Percentiles rank a stretch among this genome's conserved stretches.
Evolutionary conservation across 1,139 yeast species (phyloP).

Genomic region (Taphrina pruni): DNA sequence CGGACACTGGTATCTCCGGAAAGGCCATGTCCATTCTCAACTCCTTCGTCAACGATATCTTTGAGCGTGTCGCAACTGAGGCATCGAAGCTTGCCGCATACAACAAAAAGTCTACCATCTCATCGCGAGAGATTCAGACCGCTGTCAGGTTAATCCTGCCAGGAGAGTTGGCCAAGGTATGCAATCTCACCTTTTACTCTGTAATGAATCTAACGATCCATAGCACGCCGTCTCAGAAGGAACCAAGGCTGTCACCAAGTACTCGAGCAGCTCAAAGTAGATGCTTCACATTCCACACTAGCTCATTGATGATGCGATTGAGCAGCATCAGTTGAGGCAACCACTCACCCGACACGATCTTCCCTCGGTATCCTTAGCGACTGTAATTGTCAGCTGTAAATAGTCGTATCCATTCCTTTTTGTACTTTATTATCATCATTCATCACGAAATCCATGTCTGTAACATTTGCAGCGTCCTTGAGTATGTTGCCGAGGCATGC

Average conservation of each 20-base stretch:
- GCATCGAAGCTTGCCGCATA: constrained; percentile 99
- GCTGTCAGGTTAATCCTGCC: constrained; percentile 99
- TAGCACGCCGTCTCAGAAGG: constrained; percentile 96
- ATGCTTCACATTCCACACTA: background rate
- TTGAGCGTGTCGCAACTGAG: constrained; percentile 95
- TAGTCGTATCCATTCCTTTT: constrained; percentile 26
- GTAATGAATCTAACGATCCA: background rate
- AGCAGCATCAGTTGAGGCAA: too few relatives aligned
- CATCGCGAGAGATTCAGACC: constrained; percentile 99
- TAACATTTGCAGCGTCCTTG: too few relatives aligned
- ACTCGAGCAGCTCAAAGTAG: constrained; percentile 66
- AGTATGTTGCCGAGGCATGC: background rate
- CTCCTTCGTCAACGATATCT: constrained; percentile 89
- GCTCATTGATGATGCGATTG: constrained; percentile 2
- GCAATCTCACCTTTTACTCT: constrained; percentile 46
- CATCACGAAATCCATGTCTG: background rate
- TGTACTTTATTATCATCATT: constrained; percentile 12
- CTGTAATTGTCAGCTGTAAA: constrained; percentile 22
- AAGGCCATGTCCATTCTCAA: constrained; percentile 99
- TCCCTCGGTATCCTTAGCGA: constrained; percentile 16
- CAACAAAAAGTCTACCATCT: constrained; percentile 98
- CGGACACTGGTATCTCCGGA: constrained; percentile 98
- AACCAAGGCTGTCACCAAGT: constrained; percentile 99
- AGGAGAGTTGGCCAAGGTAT: constrained; percentile 90
- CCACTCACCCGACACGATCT: constrained; percentile 6